These are phyloP conservation scores for Auriscalpium orientale DNA, from an alignment of 768 basidiomycete species.

Conservation along the genomic window DNA sequence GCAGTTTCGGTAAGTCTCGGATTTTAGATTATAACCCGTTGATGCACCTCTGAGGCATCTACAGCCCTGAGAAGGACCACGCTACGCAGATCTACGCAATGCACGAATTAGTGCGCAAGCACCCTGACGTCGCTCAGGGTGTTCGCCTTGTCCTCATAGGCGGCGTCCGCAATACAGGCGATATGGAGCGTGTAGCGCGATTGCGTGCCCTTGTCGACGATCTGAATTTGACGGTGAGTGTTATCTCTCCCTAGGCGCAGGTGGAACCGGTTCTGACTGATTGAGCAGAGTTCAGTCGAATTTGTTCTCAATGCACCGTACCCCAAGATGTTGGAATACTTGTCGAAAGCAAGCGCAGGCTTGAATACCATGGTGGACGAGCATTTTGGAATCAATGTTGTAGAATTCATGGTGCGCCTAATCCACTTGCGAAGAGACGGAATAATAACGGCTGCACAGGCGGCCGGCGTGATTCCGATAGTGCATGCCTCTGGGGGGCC, in stretches of 20 bases:
- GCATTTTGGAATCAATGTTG: constrained; percentile 97
- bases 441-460: constrained; percentile 38
- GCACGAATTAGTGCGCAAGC: constrained; percentile 40
- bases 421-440: neutral
- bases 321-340: constrained; percentile 55
- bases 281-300: constrained; percentile 51
- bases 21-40: neutral
- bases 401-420: constrained; percentile 85
- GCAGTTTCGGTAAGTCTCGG: constrained; percentile 76
- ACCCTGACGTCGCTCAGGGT: constrained; percentile 34
- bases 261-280: neutral
- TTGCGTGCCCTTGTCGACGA: constrained; percentile 53
- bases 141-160: constrained; percentile 75
- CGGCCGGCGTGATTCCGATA: constrained; percentile 88
- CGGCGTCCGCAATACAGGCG: constrained; percentile 72
- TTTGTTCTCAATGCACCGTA: constrained; percentile 85
- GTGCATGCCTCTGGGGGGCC: constrained; percentile 93
- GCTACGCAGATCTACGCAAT: constrained; percentile 70
- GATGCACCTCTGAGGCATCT: neutral
- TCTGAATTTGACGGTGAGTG: constrained; percentile 23
- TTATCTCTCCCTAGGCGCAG: too few relatives aligned
- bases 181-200: constrained; percentile 58
- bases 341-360: constrained; percentile 74
- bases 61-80: constrained; percentile 93
- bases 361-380: constrained; percentile 97